These are phyloP conservation scores for Begonia peltatifolia DNA, from an alignment of 306 rosid species.

Conservation along the genomic window DNA sequence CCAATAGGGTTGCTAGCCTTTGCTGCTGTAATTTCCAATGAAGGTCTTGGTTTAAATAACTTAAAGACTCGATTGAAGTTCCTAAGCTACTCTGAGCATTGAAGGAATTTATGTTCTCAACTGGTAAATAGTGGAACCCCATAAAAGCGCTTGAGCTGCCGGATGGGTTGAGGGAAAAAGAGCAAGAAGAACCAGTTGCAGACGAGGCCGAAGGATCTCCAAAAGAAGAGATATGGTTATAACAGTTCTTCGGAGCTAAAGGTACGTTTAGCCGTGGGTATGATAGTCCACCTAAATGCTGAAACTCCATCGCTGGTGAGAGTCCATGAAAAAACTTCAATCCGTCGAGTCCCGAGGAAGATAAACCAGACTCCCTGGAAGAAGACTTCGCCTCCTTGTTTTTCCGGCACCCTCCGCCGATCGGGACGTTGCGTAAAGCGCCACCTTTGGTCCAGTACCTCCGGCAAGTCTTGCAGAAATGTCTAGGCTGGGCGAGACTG, in stretches of 20 bases:
- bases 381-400: constrained; percentile 58
- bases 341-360: constrained; percentile 33
- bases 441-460: constrained; percentile 98
- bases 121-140: too few relatives aligned
- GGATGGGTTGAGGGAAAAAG: too few relatives aligned
- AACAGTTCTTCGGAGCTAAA: constrained; percentile 9
- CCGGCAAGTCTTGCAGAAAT: constrained; percentile 91
- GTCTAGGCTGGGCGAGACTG: constrained; percentile 86
- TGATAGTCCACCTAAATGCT: constrained; percentile 1
- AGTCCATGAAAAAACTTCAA: constrained; percentile 54
- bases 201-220: constrained; percentile 19
- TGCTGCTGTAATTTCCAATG: constrained; percentile 95
- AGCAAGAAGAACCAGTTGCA: background rate
- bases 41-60: constrained; percentile 86
- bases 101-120: constrained; percentile 36
- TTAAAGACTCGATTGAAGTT: constrained; percentile 75
- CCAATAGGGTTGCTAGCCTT: constrained; percentile 52
- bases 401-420: constrained; percentile 92
- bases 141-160: too few relatives aligned
- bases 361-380: constrained; percentile 24
- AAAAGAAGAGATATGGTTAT: constrained; percentile 31
- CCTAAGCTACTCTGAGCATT: constrained; percentile 33
- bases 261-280: too few relatives aligned
- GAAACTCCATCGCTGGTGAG: constrained; percentile 63
- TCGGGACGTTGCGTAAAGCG: constrained; percentile 75